Evolutionary conservation across 345 rosid species (phyloP), one percentile per base, ranked within the genome.

Genomic region (Atalantia buxifolia): DNA sequence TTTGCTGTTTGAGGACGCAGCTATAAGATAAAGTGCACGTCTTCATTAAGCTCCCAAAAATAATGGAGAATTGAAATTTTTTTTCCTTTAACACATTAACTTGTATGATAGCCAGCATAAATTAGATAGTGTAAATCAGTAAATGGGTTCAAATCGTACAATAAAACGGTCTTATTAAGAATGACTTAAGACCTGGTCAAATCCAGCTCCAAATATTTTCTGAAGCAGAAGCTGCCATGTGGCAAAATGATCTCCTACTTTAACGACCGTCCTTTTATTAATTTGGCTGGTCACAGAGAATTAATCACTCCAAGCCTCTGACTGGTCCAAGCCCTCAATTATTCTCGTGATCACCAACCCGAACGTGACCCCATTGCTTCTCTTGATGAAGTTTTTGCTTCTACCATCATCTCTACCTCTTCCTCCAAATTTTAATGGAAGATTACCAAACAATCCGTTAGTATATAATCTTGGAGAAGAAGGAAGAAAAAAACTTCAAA

Each of bases 141-240:
- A 45, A 45, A 53, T 53, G 21, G 57, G 6, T 5, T 53, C 57
- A 53, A 53, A 53, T 53, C 19, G 2, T 5, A 21, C 61, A 6
- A 9, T 19, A 53, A 50, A 71, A 71, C 9, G 22, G 33, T 21
- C 16, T 28, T 6, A 31, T 19, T 53, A 55, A n/a, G 45, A 12
- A 7, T 24, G 38, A 55, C 18, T 21, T 10, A 22, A 21, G 75
- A 72, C 45, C 64, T 31, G 30, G 75, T 72, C 75, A 72, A 72
- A 55, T 6, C 42, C 30, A 56, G 3, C 33, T 72, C 62, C 3
- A 68, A 24, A 42, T 14, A 28, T 40, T 68, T 42, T 10, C 2
- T 6, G 75, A 72, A 72, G 45, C 48, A 55, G 6, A 72, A 56
- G 63, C 57, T 72, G 75, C 64, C 75, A 72, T 55, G 64, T 72